phyloP scores from a whole-genome alignment of 495 filamentous ascomycete genomes.

The Penicillium herquei region DNA sequence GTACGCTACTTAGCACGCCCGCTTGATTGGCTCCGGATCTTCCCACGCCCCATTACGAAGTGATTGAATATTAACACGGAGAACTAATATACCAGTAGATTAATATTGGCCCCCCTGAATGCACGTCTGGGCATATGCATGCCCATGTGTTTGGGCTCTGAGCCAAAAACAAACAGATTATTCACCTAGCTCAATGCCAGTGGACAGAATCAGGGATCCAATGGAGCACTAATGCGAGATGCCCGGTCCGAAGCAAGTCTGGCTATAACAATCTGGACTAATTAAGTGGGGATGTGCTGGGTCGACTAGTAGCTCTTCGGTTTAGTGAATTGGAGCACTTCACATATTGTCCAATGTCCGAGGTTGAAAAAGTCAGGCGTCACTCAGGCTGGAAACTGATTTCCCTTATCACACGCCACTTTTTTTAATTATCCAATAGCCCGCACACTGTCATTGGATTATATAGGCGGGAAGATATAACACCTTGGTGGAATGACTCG shows the following conservation, averaged over 20 bases:
- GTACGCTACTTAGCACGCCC: conserved; percentile 17
- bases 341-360: no score
- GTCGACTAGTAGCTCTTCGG: no score
- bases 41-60: background rate
- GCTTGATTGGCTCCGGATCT: conserved; percentile 15
- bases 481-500: no score
- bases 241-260: background rate
- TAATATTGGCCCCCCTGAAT: background rate
- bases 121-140: no score
- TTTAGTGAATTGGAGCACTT: background rate
- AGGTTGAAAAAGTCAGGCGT: background rate
- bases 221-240: no score
- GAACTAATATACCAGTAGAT: background rate
- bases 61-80: no score
- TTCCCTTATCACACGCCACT: background rate
- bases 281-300: background rate
- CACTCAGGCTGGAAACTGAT: background rate
- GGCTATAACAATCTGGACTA: background rate
- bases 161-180: background rate
- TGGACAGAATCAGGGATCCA: no score
- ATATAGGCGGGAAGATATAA: no score
- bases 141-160: no score
- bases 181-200: no score
- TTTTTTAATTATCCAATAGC: no score
- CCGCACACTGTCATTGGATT: no score